A percentile compares a stretch with the other conserved stretches of the same genome.
phyloP scores from a whole-genome alignment of 371 early-diverging fungal genomes.

The Mortierella sp. region DNA sequence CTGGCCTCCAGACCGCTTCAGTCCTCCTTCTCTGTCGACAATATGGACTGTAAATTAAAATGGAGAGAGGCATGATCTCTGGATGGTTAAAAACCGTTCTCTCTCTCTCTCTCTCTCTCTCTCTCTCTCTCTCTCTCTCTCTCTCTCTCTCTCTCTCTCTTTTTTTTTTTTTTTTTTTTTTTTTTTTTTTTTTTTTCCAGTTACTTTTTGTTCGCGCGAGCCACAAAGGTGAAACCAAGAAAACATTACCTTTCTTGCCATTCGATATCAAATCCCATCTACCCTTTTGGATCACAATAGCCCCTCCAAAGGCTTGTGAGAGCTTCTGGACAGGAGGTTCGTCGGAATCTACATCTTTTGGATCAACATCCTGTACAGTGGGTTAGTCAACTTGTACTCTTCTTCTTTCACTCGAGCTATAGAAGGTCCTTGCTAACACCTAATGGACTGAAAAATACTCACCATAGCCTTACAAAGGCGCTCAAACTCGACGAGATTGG shows the following conservation, averaged over 20 bases:
- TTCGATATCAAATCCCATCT: constrained; percentile 81
- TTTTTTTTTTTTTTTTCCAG: background rate
- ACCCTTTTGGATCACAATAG: constrained; percentile 92
- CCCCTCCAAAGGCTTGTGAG: constrained; percentile 60
- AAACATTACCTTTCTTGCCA: constrained; percentile 66
- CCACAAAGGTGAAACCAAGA: too few relatives aligned
- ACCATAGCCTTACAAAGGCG: constrained; percentile 71
- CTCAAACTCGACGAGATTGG: constrained; percentile 88
- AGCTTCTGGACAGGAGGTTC: constrained; percentile 60
- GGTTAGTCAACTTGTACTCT: background rate
- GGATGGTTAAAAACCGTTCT: background rate
- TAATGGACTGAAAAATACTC: background rate
- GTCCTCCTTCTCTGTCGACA: constrained; percentile 64
- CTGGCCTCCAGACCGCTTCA: constrained; percentile 97
- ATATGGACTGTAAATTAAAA: constrained; percentile 62
- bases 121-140: background rate
- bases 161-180: background rate
- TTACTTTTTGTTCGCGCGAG: constrained; percentile 10
- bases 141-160: background rate
- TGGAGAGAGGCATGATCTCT: background rate
- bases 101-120: too few relatives aligned
- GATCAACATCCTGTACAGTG: constrained; percentile 54
- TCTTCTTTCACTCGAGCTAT: constrained; percentile 2
- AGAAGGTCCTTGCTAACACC: constrained; percentile 3
- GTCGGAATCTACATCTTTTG: constrained; percentile 51